Evolutionary conservation across 1,139 yeast species (phyloP).

Genomic region (Saccharomyces hybrid): DNA sequence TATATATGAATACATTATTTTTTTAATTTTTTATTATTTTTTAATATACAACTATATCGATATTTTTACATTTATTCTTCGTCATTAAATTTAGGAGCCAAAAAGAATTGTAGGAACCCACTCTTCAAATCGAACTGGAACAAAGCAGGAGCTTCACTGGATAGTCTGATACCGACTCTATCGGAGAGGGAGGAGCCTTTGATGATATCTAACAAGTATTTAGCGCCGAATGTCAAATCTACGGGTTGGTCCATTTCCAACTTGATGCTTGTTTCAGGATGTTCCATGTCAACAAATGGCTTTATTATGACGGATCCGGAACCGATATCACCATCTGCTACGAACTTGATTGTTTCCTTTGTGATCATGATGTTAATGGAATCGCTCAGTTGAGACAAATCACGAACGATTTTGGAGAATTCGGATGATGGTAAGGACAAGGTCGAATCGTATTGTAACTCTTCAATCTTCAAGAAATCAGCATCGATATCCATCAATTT

Average conservation of each 20-base stretch:
- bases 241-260: slow-evolving; percentile 84
- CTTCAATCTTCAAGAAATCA: slow-evolving; percentile 89
- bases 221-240: slow-evolving; percentile 81
- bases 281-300: slow-evolving; percentile 74
- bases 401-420: slow-evolving; percentile 85
- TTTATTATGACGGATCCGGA: slow-evolving; percentile 80
- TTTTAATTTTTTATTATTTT: neutral
- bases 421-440: slow-evolving; percentile 83
- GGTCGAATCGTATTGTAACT: slow-evolving; percentile 82
- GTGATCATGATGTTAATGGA: slow-evolving; percentile 79
- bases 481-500: slow-evolving; percentile 96
- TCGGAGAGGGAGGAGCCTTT: slow-evolving; percentile 78
- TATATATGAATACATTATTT: no score
- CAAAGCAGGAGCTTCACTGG: slow-evolving; percentile 88
- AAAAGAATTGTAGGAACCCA: slow-evolving; percentile 89
- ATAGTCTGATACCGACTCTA: slow-evolving; percentile 73
- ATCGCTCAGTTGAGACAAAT: slow-evolving; percentile 77
- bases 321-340: slow-evolving; percentile 89
- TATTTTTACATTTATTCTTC: slow-evolving; percentile 44
- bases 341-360: slow-evolving; percentile 85
- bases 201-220: slow-evolving; percentile 82
- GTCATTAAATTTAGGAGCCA: slow-evolving; percentile 95
- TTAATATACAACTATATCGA: slow-evolving; percentile 1
- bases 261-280: slow-evolving; percentile 64
- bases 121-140: slow-evolving; percentile 89